These are phyloP conservation scores for Euphorbia neoarborescens DNA, from an alignment of 441 rosid genomes.

Conservation along the genomic window DNA sequence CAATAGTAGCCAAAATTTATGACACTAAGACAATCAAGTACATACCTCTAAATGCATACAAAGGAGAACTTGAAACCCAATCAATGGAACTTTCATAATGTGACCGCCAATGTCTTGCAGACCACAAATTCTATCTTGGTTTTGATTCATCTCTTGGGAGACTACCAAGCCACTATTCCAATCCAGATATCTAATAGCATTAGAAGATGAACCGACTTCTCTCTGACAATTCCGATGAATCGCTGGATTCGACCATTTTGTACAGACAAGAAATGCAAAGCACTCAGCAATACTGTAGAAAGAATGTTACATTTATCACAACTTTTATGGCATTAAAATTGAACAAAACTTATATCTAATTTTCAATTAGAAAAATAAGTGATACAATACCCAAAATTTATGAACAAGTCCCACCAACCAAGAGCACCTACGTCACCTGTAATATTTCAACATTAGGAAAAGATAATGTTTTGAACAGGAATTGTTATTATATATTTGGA, in stretches of 20 bases:
- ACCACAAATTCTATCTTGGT: conserved; percentile 54
- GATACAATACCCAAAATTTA: conserved; percentile 69
- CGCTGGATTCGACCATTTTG: conserved; percentile 89
- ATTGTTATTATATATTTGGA: not conserved
- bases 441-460: conserved; percentile 11
- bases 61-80: conserved; percentile 79
- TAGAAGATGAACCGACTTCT: conserved; percentile 57
- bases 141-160: conserved; percentile 48
- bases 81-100: conserved; percentile 72
- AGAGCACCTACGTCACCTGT: conserved; percentile 83
- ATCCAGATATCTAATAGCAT: conserved; percentile 56
- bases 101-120: conserved; percentile 92
- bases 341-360: conserved; percentile 1
- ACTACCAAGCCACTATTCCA: conserved; percentile 66
- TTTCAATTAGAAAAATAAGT: conserved; percentile 19
- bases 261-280: conserved; percentile 91
- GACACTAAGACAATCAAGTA: conserved; percentile 9
- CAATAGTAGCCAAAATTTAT: conserved; percentile 18
- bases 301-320: conserved; percentile 21
- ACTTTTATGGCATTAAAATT: conserved; percentile 16
- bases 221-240: conserved; percentile 59
- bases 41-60: conserved; percentile 89
- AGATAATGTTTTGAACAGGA: conserved; percentile 11
- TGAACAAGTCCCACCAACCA: conserved; percentile 97
- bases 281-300: conserved; percentile 80